Evolutionary conservation across 179 eudicot species (phyloP).

Genomic region (Patellifolia procumbens): DNA sequence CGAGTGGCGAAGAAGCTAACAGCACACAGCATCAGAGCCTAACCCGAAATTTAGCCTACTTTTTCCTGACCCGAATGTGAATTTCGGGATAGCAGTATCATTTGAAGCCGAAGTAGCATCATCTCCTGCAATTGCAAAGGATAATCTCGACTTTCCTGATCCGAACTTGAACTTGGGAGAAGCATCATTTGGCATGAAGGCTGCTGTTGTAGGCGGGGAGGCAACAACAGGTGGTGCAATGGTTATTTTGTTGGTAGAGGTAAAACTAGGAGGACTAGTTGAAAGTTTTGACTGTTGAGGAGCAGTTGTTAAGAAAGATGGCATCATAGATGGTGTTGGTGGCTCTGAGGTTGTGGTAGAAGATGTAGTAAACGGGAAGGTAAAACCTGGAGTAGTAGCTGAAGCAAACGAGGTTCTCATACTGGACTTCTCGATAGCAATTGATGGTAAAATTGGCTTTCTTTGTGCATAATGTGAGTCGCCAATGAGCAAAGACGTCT

Average conservation of each 20-base stretch:
- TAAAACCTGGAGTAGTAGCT: slow-evolving; percentile 50
- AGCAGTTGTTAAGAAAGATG: slow-evolving; percentile 44
- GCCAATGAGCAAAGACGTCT: slow-evolving; percentile 29
- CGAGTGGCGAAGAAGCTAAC: slow-evolving; percentile 28
- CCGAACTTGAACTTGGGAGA: slow-evolving; percentile 57
- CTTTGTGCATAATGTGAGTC: slow-evolving; percentile 36
- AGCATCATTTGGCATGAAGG: slow-evolving; percentile 25
- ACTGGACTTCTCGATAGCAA: slow-evolving; percentile 49
- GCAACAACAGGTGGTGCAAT: slow-evolving; percentile 55
- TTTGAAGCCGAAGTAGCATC: slow-evolving; percentile 30
- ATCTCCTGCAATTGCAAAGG: slow-evolving; percentile 27
- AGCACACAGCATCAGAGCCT: slow-evolving; percentile 49
- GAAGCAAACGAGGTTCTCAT: slow-evolving; percentile 35
- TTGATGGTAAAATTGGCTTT: slow-evolving; percentile 49
- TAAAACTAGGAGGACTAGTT: slow-evolving; percentile 37
- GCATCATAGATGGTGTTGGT: slow-evolving; percentile 86
- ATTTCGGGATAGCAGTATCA: slow-evolving; percentile 47
- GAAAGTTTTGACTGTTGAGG: slow-evolving; percentile 33
- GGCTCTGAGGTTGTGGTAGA: slow-evolving; percentile 59
- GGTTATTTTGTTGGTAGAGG: slow-evolving; percentile 49
- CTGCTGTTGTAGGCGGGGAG: slow-evolving; percentile 48
- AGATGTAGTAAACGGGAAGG: slow-evolving; percentile 59
- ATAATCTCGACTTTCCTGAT: slow-evolving; percentile 31
- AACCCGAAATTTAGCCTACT: slow-evolving; percentile 60
- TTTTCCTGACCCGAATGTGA: slow-evolving; percentile 61